phyloP scores from a whole-genome alignment of 805 yeast genomes.

The Yarrowia osloensis region DNA sequence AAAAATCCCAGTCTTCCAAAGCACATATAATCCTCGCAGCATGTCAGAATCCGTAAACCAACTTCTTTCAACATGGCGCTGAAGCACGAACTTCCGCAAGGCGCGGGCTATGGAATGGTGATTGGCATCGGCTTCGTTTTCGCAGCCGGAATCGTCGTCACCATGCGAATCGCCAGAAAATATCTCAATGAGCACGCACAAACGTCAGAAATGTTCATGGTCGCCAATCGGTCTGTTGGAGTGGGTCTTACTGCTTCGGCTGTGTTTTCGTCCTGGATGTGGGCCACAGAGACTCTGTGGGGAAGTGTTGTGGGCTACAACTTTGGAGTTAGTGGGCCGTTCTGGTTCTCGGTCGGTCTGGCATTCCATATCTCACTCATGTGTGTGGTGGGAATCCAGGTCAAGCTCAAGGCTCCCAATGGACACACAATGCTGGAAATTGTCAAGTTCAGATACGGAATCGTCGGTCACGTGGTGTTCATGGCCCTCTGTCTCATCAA shows the following conservation, averaged over 20 bases:
- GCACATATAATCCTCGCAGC: neutral
- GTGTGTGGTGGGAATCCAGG: constrained; percentile 73
- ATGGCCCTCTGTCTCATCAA: constrained; percentile 32
- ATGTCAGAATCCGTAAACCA: neutral
- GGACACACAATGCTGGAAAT: constrained; percentile 82
- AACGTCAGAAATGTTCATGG: constrained; percentile 39
- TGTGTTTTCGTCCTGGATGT: constrained; percentile 52
- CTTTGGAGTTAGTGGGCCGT: constrained; percentile 58
- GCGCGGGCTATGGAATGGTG: constrained; percentile 81
- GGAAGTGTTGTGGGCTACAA: constrained; percentile 48
- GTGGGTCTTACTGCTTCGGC: constrained; percentile 50
- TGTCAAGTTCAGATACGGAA: constrained; percentile 68
- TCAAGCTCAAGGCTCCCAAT: constrained; percentile 75
- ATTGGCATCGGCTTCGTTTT: constrained; percentile 79
- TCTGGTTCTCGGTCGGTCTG: constrained; percentile 78
- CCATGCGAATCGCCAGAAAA: constrained; percentile 36
- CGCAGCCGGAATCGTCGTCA: constrained; percentile 41
- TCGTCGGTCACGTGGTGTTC: constrained; percentile 50
- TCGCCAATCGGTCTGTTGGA: constrained; percentile 48
- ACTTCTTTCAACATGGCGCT: neutral
- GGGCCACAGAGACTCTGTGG: constrained; percentile 48
- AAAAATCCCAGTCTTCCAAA: neutral
- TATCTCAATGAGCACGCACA: constrained; percentile 35
- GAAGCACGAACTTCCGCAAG: constrained; percentile 38
- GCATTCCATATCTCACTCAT: constrained; percentile 73